Evolutionary conservation across 805 yeast genomes (phyloP).

Genomic region (Metschnikowia gelsemii): DNA sequence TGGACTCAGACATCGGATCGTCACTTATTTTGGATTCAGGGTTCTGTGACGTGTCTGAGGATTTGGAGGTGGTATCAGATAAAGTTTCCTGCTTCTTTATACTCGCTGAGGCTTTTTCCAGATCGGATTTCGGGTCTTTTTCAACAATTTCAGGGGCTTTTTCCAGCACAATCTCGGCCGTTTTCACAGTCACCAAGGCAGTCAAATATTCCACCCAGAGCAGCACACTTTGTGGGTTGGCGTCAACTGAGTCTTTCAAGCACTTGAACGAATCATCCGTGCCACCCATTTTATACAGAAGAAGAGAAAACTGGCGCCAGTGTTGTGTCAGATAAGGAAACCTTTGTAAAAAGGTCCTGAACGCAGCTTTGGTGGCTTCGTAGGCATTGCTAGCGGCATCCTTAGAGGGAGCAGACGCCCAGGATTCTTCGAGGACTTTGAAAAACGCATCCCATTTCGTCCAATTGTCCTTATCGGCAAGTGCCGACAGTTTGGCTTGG

Average conservation of each 20-base stretch:
- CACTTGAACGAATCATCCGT: constrained; percentile 47
- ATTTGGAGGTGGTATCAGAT: too few relatives aligned
- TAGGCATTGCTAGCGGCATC: constrained; percentile 3
- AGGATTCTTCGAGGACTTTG: constrained; percentile 24
- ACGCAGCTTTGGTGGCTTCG: constrained; percentile 8
- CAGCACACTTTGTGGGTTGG: constrained; percentile 59
- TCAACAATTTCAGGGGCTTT: constrained; percentile 27
- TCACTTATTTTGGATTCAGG: constrained; percentile 2
- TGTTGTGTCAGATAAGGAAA: constrained; percentile 60
- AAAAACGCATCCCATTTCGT: constrained; percentile 42
- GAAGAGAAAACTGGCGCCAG: constrained; percentile 62
- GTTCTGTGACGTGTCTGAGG: background rate
- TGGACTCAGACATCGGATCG: background rate
- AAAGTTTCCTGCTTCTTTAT: too few relatives aligned
- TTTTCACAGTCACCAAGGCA: constrained; percentile 34
- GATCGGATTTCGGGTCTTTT: constrained; percentile 21
- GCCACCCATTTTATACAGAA: constrained; percentile 59
- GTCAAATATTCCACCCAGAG: constrained; percentile 67
- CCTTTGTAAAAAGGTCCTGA: constrained; percentile 36
- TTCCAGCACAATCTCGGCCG: constrained; percentile 13
- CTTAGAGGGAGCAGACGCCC: constrained; percentile 13
- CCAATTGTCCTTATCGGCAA: constrained; percentile 32
- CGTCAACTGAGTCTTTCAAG: constrained; percentile 38
- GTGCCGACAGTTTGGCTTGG: constrained; percentile 11
- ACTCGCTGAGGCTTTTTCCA: too few relatives aligned